phyloP scores from a whole-genome alignment of 192 early-diverging fungal genomes.

The Coemansia sp. region DNA sequence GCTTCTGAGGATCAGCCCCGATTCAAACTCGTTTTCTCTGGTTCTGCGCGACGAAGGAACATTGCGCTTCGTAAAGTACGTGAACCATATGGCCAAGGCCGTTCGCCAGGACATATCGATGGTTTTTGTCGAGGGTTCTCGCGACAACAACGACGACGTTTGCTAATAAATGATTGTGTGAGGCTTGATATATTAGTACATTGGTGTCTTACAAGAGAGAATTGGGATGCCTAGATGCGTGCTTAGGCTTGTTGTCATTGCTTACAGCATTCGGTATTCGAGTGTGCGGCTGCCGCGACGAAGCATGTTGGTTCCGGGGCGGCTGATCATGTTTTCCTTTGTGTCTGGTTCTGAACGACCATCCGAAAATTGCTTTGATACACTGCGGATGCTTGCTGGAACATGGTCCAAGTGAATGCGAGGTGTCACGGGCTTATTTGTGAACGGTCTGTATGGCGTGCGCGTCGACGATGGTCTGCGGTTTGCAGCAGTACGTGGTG shows the following conservation, averaged over 20 bases:
- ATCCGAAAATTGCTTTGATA: neutral
- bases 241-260: too few relatives aligned
- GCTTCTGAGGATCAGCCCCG: constrained; percentile 52
- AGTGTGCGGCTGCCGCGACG: neutral
- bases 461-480: neutral
- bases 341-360: neutral
- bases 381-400: constrained; percentile 1
- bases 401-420: constrained; percentile 12
- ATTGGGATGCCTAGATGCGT: too few relatives aligned
- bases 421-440: constrained; percentile 20
- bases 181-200: too few relatives aligned
- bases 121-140: constrained; percentile 29
- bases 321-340: neutral
- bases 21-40: constrained; percentile 57
- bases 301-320: neutral
- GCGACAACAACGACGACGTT: neutral
- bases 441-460: neutral
- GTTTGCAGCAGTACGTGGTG: neutral
- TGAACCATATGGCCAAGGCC: constrained; percentile 49
- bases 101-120: constrained; percentile 49
- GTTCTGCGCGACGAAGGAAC: constrained; percentile 59
- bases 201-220: too few relatives aligned
- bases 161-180: neutral
- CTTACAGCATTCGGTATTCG: constrained; percentile 5
- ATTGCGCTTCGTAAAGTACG: constrained; percentile 59